phyloP scores from a whole-genome alignment of 2,329 filamentous ascomycete genomes.

The Meredithiella fracta region DNA sequence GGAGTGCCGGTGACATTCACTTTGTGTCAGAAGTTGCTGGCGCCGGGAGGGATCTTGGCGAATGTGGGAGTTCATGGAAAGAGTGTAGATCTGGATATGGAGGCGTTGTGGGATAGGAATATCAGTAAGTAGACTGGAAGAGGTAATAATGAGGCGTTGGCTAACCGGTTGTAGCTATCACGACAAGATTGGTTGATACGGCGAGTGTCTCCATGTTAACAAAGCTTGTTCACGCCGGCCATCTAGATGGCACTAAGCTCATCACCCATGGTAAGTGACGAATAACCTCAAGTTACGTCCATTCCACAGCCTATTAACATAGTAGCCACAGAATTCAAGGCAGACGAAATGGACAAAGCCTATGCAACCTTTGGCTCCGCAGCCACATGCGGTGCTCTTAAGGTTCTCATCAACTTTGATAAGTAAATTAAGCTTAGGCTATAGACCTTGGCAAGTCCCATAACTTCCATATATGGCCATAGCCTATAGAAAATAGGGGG shows the following conservation, averaged over 20 bases:
- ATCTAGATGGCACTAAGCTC: slow-evolving; percentile 26
- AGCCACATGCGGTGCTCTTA: slow-evolving; percentile 27
- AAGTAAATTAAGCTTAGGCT: neutral
- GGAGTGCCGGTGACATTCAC: slow-evolving; percentile 36
- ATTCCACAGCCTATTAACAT: too few relatives aligned
- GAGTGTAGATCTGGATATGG: slow-evolving; percentile 34
- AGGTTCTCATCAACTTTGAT: slow-evolving; percentile 25
- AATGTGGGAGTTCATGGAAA: slow-evolving; percentile 42
- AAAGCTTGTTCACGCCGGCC: slow-evolving; percentile 27
- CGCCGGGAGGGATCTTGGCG: slow-evolving; percentile 35
- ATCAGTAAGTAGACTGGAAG: slow-evolving; percentile 25
- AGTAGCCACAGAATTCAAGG: slow-evolving; percentile 23
- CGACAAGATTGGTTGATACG: slow-evolving; percentile 31
- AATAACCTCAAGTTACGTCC: slow-evolving; percentile 6
- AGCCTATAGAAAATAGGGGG: too few relatives aligned
- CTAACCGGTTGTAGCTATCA: slow-evolving; percentile 23
- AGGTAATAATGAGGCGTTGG: neutral
- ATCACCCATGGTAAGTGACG: slow-evolving; percentile 29
- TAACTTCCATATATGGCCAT: too few relatives aligned
- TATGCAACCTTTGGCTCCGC: slow-evolving; percentile 28
- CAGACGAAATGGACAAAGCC: slow-evolving; percentile 27
- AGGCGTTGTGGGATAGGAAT: slow-evolving; percentile 38
- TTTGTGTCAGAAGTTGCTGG: slow-evolving; percentile 36
- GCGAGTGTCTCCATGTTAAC: slow-evolving; percentile 32
- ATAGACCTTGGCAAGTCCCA: too few relatives aligned